Evolutionary conservation across 2,329 filamentous ascomycete species (phyloP), one percentile per base, ranked within the genome.

Genomic region (Neofusicoccum laricinum): DNA sequence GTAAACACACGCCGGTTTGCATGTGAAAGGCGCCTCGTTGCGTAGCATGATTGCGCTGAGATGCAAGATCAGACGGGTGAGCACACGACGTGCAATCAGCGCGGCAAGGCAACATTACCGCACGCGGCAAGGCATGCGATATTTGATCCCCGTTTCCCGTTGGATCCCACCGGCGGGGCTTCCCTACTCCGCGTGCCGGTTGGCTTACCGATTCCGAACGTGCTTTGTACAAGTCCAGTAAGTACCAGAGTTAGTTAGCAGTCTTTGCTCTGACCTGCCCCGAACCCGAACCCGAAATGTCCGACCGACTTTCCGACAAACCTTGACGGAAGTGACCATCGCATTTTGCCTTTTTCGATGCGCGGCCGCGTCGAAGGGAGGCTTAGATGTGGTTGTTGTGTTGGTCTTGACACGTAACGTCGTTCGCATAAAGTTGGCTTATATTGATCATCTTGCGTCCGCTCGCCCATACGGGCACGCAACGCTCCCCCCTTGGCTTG

Each of bases 381-480:
- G 55, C 55, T 58, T 46, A 58, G 55, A 58, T 19, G 25, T 45
- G 36, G n/a, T 34, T n/a, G 40, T 45, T 14, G 40, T 58, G 40
- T 40, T 8, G 12, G 25, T 58, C 41, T 34, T 58, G 55, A 45
- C 55, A 58, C 55, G 55, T 58, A 58, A 58, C 40, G 55, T 45
- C 55, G 55, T 58, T 46, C 55, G 55, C 55, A 58, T 58, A 58
- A 58, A 45, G 55, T 58, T 58, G 55, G 40, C n/a, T 45, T 45
- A 46, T 45, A 58, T 58, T 58, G 55, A 58, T 46, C 55, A 58
- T 58, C 55, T 58, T 45, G 40, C 40, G 12, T 43, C 40, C 55
- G 40, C 25, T 10, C 40, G 19, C 19, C 55, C 55, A 58, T 58
- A 43, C 55, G 55, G 41, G 53, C 36, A 38, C 53, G 53, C 53